These are phyloP conservation scores for Xenosphaeropsis pyriputrescens DNA, from an alignment of 2,329 filamentous ascomycete genomes.

Conservation along the genomic window DNA sequence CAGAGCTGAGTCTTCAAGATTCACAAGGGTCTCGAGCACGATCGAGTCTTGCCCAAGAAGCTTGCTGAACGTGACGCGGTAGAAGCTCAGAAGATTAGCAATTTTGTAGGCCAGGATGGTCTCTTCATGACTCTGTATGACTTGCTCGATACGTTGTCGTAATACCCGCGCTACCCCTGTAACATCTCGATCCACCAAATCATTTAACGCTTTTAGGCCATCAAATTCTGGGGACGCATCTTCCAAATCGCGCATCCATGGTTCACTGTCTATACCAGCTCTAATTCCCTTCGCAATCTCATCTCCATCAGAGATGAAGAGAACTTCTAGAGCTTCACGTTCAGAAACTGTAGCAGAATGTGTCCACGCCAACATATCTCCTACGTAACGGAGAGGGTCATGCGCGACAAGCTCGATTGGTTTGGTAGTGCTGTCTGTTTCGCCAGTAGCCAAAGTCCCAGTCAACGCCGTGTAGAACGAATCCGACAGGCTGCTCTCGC, in stretches of 20 bases:
- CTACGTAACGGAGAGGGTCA: slow-evolving; percentile 79
- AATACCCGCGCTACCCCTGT: slow-evolving; percentile 69
- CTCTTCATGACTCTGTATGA: slow-evolving; percentile 86
- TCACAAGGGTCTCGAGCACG: slow-evolving; percentile 53
- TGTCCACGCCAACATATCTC: slow-evolving; percentile 95
- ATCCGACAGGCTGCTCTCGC: slow-evolving; percentile 76
- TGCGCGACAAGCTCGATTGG: slow-evolving; percentile 91
- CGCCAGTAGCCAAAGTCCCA: slow-evolving; percentile 44
- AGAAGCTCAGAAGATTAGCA: slow-evolving; percentile 79
- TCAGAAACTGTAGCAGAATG: slow-evolving; percentile 92
- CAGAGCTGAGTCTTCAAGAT: slow-evolving; percentile 62
- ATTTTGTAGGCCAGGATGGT: slow-evolving; percentile 80
- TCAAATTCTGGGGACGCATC: slow-evolving; percentile 54
- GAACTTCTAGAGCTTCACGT: slow-evolving; percentile 74
- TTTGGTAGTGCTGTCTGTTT: slow-evolving; percentile 51
- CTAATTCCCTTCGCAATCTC: slow-evolving; percentile 75
- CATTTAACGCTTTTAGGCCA: slow-evolving; percentile 64
- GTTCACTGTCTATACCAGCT: slow-evolving; percentile 66
- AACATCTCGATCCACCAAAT: slow-evolving; percentile 77
- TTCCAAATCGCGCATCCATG: slow-evolving; percentile 58
- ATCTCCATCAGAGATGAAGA: slow-evolving; percentile 84
- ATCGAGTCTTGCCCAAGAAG: slow-evolving; percentile 56
- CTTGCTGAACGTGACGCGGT: slow-evolving; percentile 70
- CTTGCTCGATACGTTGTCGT: slow-evolving; percentile 80
- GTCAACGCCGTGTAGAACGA: slow-evolving; percentile 82